Evolutionary conservation across 148 eudicot genomes (phyloP), one percentile per base, ranked within the genome.

Genomic region (Amaranthus hypochondriacus): DNA sequence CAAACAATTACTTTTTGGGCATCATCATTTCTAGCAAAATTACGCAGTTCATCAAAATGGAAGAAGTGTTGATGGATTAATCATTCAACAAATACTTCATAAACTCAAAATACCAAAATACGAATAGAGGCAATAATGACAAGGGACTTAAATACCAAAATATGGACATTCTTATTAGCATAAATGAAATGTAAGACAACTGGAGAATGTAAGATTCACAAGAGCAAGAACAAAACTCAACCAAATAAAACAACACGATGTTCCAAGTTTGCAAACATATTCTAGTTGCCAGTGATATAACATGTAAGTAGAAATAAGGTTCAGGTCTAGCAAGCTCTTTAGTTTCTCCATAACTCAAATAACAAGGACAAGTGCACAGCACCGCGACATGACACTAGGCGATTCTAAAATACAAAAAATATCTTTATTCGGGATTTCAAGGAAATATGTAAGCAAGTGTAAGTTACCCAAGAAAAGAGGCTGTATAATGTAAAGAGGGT

Each of bases 381-480:
- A 54, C 7, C 28, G 54, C n/a, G 48, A 50, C 67, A 49, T 9
- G 15, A 47, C 50, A 56, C 9, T 5, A 56, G 2, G 48, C 42
- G n/a, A 55, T 65, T 56, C 46, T 47, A 5, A 56, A 54, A 15
- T 10, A 73, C 5, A 43, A 50, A 44, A 55, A 44, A 11, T 49
- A 12, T 28, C 39, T 14, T 15, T 58, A 73, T 10, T 28, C 39
- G 50, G 46, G 60, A 49, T 8, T 28, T 55, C 4, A 48, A 56
- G 11, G 48, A 21, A 50, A 74, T 61, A 28, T 52, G 18, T n/a
- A 72, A 14, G 71, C 61, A 71, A 51, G 53, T 66, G 44, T 47
- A 70, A 63, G 66, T 78, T 95, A 95, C 99, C 99, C 99, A 81
- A 89, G 89, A 80, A 95, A 95, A 67, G 94, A 88, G 81, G 99